Percentiles rank a stretch among this genome's conserved stretches.
phyloP scores from a whole-genome alignment of 1,284 basidiomycete species.

The Tetrapyrgos nigripes region DNA sequence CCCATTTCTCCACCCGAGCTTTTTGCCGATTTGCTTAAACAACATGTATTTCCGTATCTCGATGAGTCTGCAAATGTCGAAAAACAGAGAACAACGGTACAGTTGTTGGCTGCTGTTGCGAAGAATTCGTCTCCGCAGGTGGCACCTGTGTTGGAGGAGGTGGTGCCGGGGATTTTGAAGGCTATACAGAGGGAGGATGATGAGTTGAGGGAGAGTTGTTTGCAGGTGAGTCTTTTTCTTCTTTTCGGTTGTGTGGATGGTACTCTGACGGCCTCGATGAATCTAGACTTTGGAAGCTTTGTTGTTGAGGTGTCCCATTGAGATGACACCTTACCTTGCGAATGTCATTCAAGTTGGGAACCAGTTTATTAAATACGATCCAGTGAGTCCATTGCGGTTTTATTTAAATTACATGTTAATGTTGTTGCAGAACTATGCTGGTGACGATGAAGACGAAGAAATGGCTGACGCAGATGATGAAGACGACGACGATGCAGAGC shows the following conservation, averaged over 20 bases:
- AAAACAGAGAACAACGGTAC: conserved; percentile 78
- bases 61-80: conserved; percentile 58
- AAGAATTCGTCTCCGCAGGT: conserved; percentile 74
- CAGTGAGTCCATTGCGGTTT: conserved; percentile 57
- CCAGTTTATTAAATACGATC: conserved; percentile 91
- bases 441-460: conserved; percentile 82
- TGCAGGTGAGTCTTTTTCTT: conserved; percentile 60
- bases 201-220: conserved; percentile 77
- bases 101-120: conserved; percentile 82
- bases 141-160: conserved; percentile 59
- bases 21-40: conserved; percentile 61
- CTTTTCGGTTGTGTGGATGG: no score
- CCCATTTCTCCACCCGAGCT: conserved; percentile 67
- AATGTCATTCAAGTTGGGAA: conserved; percentile 74
- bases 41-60: conserved; percentile 69
- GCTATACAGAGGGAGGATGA: conserved; percentile 78
- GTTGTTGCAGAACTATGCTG: conserved; percentile 90
- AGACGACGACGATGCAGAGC: conserved; percentile 80
- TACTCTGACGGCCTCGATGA: no score
- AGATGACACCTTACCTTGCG: conserved; percentile 77
- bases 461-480: conserved; percentile 78
- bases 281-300: conserved; percentile 83
- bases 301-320: conserved; percentile 83
- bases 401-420: not conserved
- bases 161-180: conserved; percentile 74